A percentile compares a stretch with the other conserved stretches of the same genome.
These are phyloP conservation scores for Quercus phellos DNA, from an alignment of 331 rosid genomes.

Conservation along the genomic window DNA sequence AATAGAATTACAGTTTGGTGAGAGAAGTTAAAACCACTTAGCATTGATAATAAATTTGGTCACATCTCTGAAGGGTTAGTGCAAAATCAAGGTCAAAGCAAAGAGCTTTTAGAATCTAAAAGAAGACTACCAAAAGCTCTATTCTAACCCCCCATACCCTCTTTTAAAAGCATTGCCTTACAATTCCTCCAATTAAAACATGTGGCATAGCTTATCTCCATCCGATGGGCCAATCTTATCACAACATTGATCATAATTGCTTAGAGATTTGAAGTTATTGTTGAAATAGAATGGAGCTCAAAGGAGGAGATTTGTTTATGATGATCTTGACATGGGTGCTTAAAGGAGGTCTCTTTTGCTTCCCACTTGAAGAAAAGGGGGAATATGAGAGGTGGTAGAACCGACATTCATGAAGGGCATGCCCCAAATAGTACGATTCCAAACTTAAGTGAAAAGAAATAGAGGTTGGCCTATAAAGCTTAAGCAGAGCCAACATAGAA, in stretches of 20 bases:
- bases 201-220: conserved; percentile 2
- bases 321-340: conserved; percentile 26
- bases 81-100: conserved; percentile 51
- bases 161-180: conserved; percentile 18
- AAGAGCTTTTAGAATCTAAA: conserved; percentile 43
- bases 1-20: not conserved
- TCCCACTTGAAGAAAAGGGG: conserved; percentile 38
- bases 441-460: conserved; percentile 28
- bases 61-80: conserved; percentile 30
- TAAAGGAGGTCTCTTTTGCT: conserved; percentile 44
- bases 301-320: conserved; percentile 7
- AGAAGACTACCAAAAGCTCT: conserved; percentile 34
- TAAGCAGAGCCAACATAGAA: not conserved
- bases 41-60: conserved; percentile 1
- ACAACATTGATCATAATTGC: conserved; percentile 2
- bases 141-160: conserved; percentile 35
- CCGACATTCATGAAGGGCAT: conserved; percentile 26
- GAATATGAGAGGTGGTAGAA: conserved; percentile 19
- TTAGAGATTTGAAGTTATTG: conserved; percentile 7
- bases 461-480: conserved; percentile 27
- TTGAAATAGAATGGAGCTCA: not conserved
- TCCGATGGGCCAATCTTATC: conserved; percentile 6
- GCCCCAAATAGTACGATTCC: conserved; percentile 29
- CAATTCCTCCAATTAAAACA: conserved; percentile 13
- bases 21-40: conserved; percentile 9